Base-by-base conservation (phyloP, 225 moss, liverwort and hornwort species). In the Anthoceros angustus region DNA sequence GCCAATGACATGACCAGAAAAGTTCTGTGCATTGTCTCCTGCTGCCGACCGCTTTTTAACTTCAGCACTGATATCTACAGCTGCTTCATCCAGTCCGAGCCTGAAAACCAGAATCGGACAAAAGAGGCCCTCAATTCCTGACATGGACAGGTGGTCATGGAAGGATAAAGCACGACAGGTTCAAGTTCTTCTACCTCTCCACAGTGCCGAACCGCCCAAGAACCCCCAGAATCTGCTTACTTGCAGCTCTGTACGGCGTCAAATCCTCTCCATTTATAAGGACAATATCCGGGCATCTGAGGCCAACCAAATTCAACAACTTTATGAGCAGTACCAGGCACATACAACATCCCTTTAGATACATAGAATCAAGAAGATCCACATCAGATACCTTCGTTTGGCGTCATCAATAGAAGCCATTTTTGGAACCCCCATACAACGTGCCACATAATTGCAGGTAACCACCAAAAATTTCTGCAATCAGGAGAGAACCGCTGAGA, bases 251-350 rank as follows among this genome's bases (percentile, higher is more conserved):
- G 74, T 86, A 86, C 0, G 86, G 82, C n/a, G 86, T 82, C 40
- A 86, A 72, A 64, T 86, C 86, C 64, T 86, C 86, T 62, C 86
- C 86, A 70, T 86, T 86, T 23, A 86, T 66, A 62, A 86, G 73
- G 12, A 82, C 71, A 24, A 86, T 72, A 25, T 76, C 55, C 14
- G 86, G 86, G 14, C 82, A 78, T 71, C 84, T 85, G 81, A 40
- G 12, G 21, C 64, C 42, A 65, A 6, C 16, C 23, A 45, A 45
- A 62, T 14, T 16, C 38, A 8, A 49, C 46, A 48, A 48, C 18
- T 18, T 18, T 12, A 48, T 18, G 46, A 48, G 32, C 2, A 32
- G 32, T 32, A 32, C 32, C 32, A 32, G 32, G 32, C 32, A 32
- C 32, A n/a, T n/a, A n/a, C n/a, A n/a, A n/a, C n/a, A 32, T 32